Conservation (phyloP, 805 yeast species). For the Tetrapisispora arboricola region DNA sequence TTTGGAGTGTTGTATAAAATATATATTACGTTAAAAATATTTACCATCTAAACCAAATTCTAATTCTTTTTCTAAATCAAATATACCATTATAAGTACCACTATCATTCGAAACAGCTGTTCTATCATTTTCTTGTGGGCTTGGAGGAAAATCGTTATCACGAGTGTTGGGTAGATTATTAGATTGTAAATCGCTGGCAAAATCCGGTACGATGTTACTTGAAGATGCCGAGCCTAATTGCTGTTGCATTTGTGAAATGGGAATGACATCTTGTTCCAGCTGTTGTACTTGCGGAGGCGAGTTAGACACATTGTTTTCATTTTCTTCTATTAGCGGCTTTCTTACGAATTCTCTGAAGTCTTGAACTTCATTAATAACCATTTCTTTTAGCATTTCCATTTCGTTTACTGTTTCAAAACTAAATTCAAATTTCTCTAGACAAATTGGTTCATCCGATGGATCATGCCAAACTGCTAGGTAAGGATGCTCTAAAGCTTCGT, state of each 20-base stretch:
- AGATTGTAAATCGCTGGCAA: constrained; percentile 1
- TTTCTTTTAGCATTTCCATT: constrained; percentile 57
- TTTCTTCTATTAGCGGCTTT: constrained; percentile 55
- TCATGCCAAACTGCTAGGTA: constrained; percentile 87
- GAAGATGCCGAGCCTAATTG: neutral
- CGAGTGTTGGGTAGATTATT: constrained; percentile 29
- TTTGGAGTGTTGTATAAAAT: too few relatives aligned
- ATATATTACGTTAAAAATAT: constrained; percentile 4
- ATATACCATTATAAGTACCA: constrained; percentile 15
- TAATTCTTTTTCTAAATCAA: constrained; percentile 50
- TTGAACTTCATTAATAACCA: constrained; percentile 73
- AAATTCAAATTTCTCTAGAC: constrained; percentile 75
- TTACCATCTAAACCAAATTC: constrained; percentile 59
- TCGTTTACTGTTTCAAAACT: constrained; percentile 80
- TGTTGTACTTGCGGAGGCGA: constrained; percentile 9
- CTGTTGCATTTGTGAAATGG: neutral
- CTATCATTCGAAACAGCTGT: constrained; percentile 19
- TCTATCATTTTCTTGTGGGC: constrained; percentile 44
- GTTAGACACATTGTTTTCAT: constrained; percentile 21
- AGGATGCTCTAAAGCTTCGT: constrained; percentile 82
- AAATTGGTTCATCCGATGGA: constrained; percentile 81
- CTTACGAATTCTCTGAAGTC: constrained; percentile 74
- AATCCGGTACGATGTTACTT: neutral
- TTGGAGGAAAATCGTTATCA: constrained; percentile 45
- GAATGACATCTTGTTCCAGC: constrained; percentile 18